Evolutionary conservation across 768 basidiomycete species (phyloP).

Genomic region (Tephrocybe sp.): DNA sequence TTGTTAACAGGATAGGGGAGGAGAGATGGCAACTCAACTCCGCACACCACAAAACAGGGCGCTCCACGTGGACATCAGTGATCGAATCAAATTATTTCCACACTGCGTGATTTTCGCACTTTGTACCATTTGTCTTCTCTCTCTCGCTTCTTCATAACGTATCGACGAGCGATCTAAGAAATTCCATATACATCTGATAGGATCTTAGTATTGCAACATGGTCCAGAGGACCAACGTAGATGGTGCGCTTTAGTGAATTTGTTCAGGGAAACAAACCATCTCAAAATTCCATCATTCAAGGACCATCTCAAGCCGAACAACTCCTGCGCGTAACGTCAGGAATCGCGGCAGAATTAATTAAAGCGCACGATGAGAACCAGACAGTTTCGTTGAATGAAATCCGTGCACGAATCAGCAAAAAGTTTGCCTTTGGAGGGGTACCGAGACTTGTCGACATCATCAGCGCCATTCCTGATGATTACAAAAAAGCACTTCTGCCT

Average conservation of each 20-base stretch:
- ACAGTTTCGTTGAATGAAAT: constrained; percentile 87
- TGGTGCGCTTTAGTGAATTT: constrained; percentile 4
- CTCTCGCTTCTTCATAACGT: no score
- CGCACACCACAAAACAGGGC: no score
- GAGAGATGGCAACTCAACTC: background rate
- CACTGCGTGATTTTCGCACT: no score
- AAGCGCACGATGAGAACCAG: constrained; percentile 75
- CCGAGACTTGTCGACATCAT: constrained; percentile 97
- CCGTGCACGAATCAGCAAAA: constrained; percentile 87
- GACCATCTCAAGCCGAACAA: constrained; percentile 87
- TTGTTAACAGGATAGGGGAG: background rate
- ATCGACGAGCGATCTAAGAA: no score
- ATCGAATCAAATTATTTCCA: no score
- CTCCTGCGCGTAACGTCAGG: constrained; percentile 91
- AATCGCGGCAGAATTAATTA: constrained; percentile 92
- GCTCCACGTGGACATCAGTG: no score
- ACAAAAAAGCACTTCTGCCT: constrained; percentile 88
- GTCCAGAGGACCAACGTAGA: constrained; percentile 16
- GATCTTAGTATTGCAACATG: constrained; percentile 9
- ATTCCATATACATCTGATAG: no score
- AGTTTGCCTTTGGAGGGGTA: constrained; percentile 81
- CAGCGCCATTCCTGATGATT: constrained; percentile 96
- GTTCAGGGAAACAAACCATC: background rate
- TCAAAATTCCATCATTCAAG: constrained; percentile 25
- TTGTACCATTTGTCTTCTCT: background rate